A percentile compares a stretch with the other conserved stretches of the same genome.
These are phyloP conservation scores for Heliamphora pulchella DNA, from an alignment of 179 eudicot genomes.

Conservation along the genomic window DNA sequence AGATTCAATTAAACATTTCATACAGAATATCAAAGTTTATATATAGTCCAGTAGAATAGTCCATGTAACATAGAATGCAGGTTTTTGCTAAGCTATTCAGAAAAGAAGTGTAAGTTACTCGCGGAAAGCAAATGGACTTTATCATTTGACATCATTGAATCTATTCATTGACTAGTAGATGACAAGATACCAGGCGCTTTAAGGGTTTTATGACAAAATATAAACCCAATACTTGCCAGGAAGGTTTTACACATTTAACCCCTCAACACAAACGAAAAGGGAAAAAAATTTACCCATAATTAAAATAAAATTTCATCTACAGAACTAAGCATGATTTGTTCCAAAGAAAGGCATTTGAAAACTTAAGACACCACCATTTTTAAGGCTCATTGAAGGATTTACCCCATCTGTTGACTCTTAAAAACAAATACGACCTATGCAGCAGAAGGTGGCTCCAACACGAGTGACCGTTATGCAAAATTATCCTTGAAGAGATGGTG, in stretches of 20 bases:
- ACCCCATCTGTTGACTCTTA: background rate
- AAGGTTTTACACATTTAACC: background rate
- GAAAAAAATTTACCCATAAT: background rate
- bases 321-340: background rate
- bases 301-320: background rate
- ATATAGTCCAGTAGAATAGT: too few relatives aligned
- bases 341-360: background rate
- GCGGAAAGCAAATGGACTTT: too few relatives aligned
- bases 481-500: too few relatives aligned
- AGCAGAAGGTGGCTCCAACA: background rate
- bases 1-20: too few relatives aligned
- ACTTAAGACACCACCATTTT: background rate
- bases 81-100: background rate
- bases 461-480: too few relatives aligned
- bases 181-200: background rate
- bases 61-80: too few relatives aligned
- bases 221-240: background rate
- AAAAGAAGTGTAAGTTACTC: background rate
- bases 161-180: background rate
- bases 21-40: too few relatives aligned
- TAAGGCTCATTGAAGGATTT: background rate
- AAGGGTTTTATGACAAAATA: background rate
- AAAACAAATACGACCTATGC: background rate
- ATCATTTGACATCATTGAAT: background rate
- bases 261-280: background rate